phyloP scores from a whole-genome alignment of 805 yeast species.

The Lipomyces starkeyi region DNA sequence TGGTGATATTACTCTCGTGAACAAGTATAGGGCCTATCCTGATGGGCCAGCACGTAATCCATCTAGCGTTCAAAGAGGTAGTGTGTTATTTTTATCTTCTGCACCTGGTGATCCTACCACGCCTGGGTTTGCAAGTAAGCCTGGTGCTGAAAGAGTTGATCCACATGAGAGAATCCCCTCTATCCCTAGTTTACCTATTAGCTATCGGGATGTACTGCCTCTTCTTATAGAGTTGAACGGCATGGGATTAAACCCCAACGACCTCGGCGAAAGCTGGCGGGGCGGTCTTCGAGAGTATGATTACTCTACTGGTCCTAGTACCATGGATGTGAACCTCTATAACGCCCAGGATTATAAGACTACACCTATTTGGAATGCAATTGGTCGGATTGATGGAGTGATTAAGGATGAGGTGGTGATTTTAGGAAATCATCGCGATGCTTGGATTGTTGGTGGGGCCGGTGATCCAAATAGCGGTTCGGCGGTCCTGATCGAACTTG shows the following conservation, averaged over 20 bases:
- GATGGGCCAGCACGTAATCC: conserved; percentile 81
- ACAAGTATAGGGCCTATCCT: conserved; percentile 72
- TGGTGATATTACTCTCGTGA: conserved; percentile 52
- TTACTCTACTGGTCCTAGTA: conserved; percentile 61
- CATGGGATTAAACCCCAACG: conserved; percentile 53
- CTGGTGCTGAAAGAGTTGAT: conserved; percentile 55
- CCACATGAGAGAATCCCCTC: conserved; percentile 61
- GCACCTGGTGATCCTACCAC: conserved; percentile 82
- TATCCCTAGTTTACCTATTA: conserved; percentile 75
- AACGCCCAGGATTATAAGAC: conserved; percentile 67
- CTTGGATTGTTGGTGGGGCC: conserved; percentile 82
- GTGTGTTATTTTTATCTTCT: conserved; percentile 64
- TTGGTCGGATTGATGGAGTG: conserved; percentile 64
- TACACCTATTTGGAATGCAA: conserved; percentile 66
- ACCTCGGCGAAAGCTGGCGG: conserved; percentile 54
- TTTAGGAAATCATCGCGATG: conserved; percentile 79
- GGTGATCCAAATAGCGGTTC: conserved; percentile 81
- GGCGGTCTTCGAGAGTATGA: conserved; percentile 55
- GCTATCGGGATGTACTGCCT: conserved; percentile 61
- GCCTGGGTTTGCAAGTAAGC: conserved; percentile 67
- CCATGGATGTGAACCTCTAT: conserved; percentile 57
- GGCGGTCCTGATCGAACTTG: conserved; percentile 67
- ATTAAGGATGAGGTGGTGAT: conserved; percentile 61
- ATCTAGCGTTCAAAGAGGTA: conserved; percentile 76
- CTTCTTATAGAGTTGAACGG: conserved; percentile 65